Evolutionary conservation across 805 yeast species (phyloP), one percentile per base, ranked within the genome.

Genomic region (Clavispora vitiphila): DNA sequence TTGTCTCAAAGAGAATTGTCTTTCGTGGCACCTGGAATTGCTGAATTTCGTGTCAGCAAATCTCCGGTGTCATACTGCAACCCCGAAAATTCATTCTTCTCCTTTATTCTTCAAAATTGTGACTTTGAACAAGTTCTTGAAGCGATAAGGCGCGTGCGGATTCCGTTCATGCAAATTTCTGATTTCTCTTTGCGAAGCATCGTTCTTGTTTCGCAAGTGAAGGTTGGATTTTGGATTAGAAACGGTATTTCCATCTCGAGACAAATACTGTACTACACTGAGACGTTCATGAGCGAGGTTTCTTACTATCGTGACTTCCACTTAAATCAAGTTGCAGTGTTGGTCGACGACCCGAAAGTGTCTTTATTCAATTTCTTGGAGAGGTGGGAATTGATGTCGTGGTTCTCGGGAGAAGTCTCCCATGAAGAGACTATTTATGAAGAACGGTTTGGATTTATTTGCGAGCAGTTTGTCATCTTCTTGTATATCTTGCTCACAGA

Each of bases 221-320:
- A 72, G 25, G 64, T 76, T 1, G 85, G 85, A 1, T 78, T 76
- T 46, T 84, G 93, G 93, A 74, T 84, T 2, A 73, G 91, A 62
- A 84, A 84, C 53, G 93, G 93, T 16, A 54, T 66, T 39, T 69
- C 76, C 5, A 76, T 72, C 2, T 58, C 77, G 4, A 67, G 73
- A 34, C 80, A 78, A 48, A 74, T 80, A 0, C 56, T 72, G 0
- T 61, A 73, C 12, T 79, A 80, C 47, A 64, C 65, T 41, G 73
- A 69, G n/a, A 51, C 63, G 6, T 47, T 58, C 4, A 64, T 72
- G 55, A 58, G 71, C 2, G 75, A 74, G 43, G 49, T 64, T 20
- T 63, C 71, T 0, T 65, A 55, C 40, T 61, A 61, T 38, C 69
- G 76, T 37, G 78, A 74, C 42, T 42, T 77, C 8, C 76, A 71